Evolutionary conservation across 768 basidiomycete species (phyloP), one percentile per base, ranked within the genome.

Genomic region (Russula sp.): DNA sequence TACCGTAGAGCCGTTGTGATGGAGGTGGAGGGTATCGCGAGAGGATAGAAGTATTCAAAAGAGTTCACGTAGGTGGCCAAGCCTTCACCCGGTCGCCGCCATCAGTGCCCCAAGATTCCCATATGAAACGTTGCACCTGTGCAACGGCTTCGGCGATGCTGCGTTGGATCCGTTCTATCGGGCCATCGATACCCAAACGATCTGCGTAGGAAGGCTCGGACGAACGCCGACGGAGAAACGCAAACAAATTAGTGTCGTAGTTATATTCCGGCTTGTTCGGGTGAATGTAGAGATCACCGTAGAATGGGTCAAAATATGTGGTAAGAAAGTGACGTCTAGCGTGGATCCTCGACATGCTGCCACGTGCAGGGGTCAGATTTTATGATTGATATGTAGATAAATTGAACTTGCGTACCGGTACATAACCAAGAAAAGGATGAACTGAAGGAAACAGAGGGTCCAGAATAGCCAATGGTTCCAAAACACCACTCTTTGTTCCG

Each of bases 281-380:
- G 62, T 77, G 73, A 50, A 86, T 74, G 72, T 88, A 81, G 59
- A 90, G 79, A 70, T 90, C 86, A 18, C 87, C 85, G 72, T 88
- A 83, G 75, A 89, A 84, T 62, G 90, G 86, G 72, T 30, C 30
- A 30, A 30, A 30, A 30, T 6, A 91, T 63, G 82, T 86, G 65
- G 85, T 87, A 69, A 90, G 78, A 74, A 89, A 91, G 34, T 84
- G 76, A 26, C 82, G 77, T 70, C 73, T 79, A 51, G 87, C 83
- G 54, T 77, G 79, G 34, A 73, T 72, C 54, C 75, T 69, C 63
- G 80, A 79, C 69, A 84, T 66, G 68, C 88, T 84, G 64, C 53
- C 42, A 57, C 30, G 1, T 14, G 3, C 40, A 44, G 32, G 48
- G 57, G 40, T 63, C 44, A 38, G 34, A 57, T 22, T 14, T 30